Conservation (phyloP, 1,139 yeast species). For the Hyphopichia buzzinii region DNA sequence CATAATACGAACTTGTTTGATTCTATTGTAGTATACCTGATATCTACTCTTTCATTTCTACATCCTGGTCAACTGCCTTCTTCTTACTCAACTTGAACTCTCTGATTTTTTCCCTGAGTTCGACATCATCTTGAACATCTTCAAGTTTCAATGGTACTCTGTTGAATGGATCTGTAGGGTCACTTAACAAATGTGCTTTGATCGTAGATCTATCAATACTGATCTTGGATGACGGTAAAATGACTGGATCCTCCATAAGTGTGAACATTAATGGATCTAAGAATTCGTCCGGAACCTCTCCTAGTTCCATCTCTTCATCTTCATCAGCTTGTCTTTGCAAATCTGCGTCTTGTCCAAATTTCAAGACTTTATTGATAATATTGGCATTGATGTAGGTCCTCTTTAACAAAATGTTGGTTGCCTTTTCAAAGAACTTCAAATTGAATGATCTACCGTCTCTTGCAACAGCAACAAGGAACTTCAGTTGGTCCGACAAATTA, state of each 20-base stretch:
- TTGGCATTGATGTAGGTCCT: conserved; percentile 52
- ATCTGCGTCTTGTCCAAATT: conserved; percentile 66
- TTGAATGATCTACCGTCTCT: conserved; percentile 87
- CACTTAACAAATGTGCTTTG: conserved; percentile 89
- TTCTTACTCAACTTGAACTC: conserved; percentile 50
- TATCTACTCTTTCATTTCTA: conserved; percentile 16
- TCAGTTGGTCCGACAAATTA: conserved; percentile 61
- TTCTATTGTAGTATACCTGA: no score
- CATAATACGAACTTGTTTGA: no score
- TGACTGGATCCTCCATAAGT: conserved; percentile 93
- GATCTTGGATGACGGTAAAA: conserved; percentile 79
- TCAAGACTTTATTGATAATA: conserved; percentile 49
- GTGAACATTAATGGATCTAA: conserved; percentile 96
- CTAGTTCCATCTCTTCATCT: conserved; percentile 82
- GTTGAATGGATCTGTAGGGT: conserved; percentile 96
- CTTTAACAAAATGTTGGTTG: conserved; percentile 61
- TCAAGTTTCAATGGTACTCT: conserved; percentile 87
- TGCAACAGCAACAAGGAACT: conserved; percentile 78
- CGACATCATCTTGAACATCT: conserved; percentile 77
- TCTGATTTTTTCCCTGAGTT: conserved; percentile 59
- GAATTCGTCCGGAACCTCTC: conserved; percentile 94
- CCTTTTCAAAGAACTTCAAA: conserved; percentile 63
- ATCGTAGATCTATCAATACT: conserved; percentile 88
- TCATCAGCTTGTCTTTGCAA: conserved; percentile 60
- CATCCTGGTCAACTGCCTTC: conserved; percentile 14